Evolutionary conservation across 2,329 filamentous ascomycete species (phyloP), one percentile per base, ranked within the genome.

Genomic region (Diaporthe capsici): DNA sequence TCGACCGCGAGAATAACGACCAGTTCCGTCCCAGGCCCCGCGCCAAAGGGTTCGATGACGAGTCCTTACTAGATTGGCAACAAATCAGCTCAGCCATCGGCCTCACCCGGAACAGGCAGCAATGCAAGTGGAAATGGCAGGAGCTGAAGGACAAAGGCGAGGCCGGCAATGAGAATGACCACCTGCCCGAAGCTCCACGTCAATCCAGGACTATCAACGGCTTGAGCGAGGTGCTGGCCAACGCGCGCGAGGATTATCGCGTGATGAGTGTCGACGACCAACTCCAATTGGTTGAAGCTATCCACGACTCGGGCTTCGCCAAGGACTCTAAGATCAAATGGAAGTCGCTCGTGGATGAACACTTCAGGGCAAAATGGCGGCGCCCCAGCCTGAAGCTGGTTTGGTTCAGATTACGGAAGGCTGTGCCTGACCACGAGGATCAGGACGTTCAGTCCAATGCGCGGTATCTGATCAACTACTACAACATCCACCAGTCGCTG

Each of bases 41-140:
- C n/a, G 80, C 80, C 5, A 81, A 83, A 1, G n/a, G 83, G 84
- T 22, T 81, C 86, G 72, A 76, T 1, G 86, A 90, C 58, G 88
- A 90, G 76, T 84, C 87, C 25, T 82, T 91, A 44, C 87, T 95
- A 76, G 90, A 93, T 79, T 95, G 93, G 93, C 85, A 89, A 68
- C 82, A 86, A 12, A 90, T 95, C 34, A 92, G 91, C 78, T 84
- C 90, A 76, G 87, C 87, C 72, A 92, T 95, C 90, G 87, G 85
- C 20, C 85, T 87, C 65, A 91, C 86, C 12, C 88, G 94, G 60
- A 93, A 89, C 76, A 89, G 92, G 4, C 87, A 94, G 34, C 93
- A 94, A 81, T 95, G 93, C 80, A 86, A 88, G 37, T 87, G 87
- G 37, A 95, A 95, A 81, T 95, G 92, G 92, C 90, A 89, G 76